Conservation (phyloP, 805 yeast species). For the Kuraishia ogatae region DNA sequence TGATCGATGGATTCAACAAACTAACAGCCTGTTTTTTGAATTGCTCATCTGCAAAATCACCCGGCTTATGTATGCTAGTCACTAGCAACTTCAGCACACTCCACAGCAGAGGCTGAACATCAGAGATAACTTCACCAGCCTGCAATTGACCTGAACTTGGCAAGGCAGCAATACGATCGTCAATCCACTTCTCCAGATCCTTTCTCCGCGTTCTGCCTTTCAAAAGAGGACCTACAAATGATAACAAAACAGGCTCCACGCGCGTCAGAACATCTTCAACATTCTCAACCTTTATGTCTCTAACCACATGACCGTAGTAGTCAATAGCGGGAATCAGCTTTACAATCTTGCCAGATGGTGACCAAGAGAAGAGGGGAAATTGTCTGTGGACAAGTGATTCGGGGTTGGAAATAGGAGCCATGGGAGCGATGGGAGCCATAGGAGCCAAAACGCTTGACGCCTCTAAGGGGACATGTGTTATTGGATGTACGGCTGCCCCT, state of each 20-base stretch:
- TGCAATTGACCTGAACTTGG: slow-evolving; percentile 9
- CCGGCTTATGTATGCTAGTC: slow-evolving; percentile 13
- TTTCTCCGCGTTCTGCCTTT: slow-evolving; percentile 50
- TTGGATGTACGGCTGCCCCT: neutral
- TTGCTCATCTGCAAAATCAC: slow-evolving; percentile 18
- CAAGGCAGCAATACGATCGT: slow-evolving; percentile 19
- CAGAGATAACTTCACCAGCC: slow-evolving; percentile 8
- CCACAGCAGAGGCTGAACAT: slow-evolving; percentile 18
- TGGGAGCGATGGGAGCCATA: too few species aligned
- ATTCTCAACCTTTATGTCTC: slow-evolving; percentile 27
- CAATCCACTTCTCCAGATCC: slow-evolving; percentile 66
- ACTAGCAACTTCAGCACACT: slow-evolving; percentile 17
- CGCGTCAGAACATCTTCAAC: slow-evolving; percentile 21
- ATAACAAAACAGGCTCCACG: slow-evolving; percentile 39
- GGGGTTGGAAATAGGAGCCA: slow-evolving; percentile 37
- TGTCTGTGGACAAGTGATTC: slow-evolving; percentile 50
- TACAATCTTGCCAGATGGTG: slow-evolving; percentile 34
- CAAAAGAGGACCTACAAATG: slow-evolving; percentile 63
- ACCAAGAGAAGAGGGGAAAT: slow-evolving; percentile 72
- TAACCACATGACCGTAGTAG: slow-evolving; percentile 23
- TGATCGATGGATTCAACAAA: slow-evolving; percentile 33
- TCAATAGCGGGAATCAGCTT: slow-evolving; percentile 33
- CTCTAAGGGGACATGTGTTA: neutral
- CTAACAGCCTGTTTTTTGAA: slow-evolving; percentile 25
- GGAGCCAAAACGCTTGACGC: neutral